These are phyloP conservation scores for Hamiltosporidium tvaerminnensis DNA, from an alignment of 371 early-diverging fungal genomes.

Conservation along the genomic window DNA sequence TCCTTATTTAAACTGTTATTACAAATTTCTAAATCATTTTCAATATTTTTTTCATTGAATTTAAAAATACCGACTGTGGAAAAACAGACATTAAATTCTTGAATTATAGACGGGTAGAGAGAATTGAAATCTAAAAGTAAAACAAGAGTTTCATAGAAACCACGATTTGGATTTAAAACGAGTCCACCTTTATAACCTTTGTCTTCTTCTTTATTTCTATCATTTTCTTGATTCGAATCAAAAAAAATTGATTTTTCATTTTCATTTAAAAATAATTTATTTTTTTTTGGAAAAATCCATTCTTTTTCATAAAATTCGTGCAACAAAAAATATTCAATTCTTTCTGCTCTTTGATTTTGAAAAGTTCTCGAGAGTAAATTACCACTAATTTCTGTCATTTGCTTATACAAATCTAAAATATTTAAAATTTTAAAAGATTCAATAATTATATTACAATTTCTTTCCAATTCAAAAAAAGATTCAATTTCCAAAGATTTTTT, in stretches of 20 bases:
- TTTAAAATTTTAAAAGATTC: slow-evolving; percentile 19
- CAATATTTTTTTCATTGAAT: slow-evolving; percentile 7
- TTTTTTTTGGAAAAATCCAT: slow-evolving; percentile 54
- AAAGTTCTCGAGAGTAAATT: slow-evolving; percentile 55
- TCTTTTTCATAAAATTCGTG: slow-evolving; percentile 67
- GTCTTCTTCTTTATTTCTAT: slow-evolving; percentile 64
- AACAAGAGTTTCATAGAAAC: slow-evolving; percentile 83
- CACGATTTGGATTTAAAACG: slow-evolving; percentile 87
- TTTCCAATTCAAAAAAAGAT: background rate
- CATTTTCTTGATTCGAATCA: slow-evolving; percentile 37
- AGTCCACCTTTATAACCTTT: slow-evolving; percentile 89
- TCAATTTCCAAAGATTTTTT: background rate
- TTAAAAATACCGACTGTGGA: slow-evolving; percentile 63
- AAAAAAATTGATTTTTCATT: no score
- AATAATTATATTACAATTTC: background rate
- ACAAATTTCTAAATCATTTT: slow-evolving; percentile 54
- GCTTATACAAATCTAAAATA: slow-evolving; percentile 39
- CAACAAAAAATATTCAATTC: slow-evolving; percentile 84
- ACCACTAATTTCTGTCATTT: slow-evolving; percentile 49
- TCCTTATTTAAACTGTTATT: slow-evolving; percentile 3
- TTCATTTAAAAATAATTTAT: slow-evolving; percentile 70
- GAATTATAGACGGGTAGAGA: slow-evolving; percentile 98
- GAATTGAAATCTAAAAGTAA: slow-evolving; percentile 95
- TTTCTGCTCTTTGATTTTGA: slow-evolving; percentile 80
- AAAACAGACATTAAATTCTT: slow-evolving; percentile 97